These are phyloP conservation scores for Cyclotella distinguenda DNA, from an alignment of 108 stramenopile genomes.

Conservation along the genomic window DNA sequence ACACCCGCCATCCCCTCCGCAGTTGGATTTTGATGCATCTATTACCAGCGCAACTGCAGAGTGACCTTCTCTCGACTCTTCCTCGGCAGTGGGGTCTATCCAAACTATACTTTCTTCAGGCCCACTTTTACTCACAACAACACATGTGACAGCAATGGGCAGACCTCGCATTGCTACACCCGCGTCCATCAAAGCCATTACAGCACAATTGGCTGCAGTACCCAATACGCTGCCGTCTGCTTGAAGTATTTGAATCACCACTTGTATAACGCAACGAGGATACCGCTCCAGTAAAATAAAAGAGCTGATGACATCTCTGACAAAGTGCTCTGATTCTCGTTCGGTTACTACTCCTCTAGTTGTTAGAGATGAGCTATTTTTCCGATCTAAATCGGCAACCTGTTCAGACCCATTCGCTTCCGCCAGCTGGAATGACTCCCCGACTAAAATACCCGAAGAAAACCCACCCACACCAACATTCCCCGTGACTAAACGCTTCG, in stretches of 20 bases:
- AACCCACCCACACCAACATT: too few relatives aligned
- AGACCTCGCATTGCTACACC: conserved; percentile 73
- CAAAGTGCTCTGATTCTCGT: conserved; percentile 59
- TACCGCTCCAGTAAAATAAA: conserved; percentile 56
- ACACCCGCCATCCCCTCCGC: background rate
- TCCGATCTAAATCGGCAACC: too few relatives aligned
- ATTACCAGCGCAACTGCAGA: conserved; percentile 54
- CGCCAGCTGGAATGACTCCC: too few relatives aligned
- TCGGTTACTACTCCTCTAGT: conserved; percentile 50
- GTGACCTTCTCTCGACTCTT: conserved; percentile 44
- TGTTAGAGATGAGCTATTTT: conserved; percentile 24
- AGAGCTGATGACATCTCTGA: conserved; percentile 51
- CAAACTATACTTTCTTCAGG: conserved; percentile 14
- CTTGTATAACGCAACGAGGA: conserved; percentile 69
- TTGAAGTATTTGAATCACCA: conserved; percentile 75
- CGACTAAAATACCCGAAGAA: too few relatives aligned
- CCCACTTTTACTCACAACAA: conserved; percentile 13
- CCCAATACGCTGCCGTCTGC: conserved; percentile 72
- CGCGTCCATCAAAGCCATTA: conserved; percentile 85
- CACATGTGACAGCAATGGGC: conserved; percentile 79
- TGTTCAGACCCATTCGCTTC: conserved; percentile 1
- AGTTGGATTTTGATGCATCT: conserved; percentile 29
- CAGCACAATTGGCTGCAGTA: conserved; percentile 69
- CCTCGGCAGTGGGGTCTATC: conserved; percentile 54
- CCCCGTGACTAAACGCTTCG: conserved; percentile 44